Conservation (phyloP, 257 asterid genomes). For the Pogostemon cablin region DNA sequence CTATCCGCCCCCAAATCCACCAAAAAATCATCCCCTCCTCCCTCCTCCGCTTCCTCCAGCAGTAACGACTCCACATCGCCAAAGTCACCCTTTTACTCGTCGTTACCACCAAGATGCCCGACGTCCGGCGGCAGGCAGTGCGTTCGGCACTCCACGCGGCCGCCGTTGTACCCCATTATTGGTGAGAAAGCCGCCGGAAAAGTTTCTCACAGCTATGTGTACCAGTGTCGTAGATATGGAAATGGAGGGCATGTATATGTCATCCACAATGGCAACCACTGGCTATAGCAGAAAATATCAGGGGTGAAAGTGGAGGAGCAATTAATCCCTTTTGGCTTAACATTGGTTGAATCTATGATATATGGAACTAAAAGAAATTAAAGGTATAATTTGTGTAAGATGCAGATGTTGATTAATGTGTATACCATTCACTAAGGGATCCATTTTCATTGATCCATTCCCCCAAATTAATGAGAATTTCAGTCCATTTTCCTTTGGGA, state of each 20-base stretch:
- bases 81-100: slow-evolving; percentile 36
- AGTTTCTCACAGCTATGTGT: slow-evolving; percentile 46
- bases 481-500: slow-evolving; percentile 38
- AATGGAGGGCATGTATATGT: slow-evolving; percentile 46
- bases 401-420: slow-evolving; percentile 42
- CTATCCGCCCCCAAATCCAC: slow-evolving; percentile 59
- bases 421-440: slow-evolving; percentile 47
- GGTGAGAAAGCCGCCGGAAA: slow-evolving; percentile 53
- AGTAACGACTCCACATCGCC: slow-evolving; percentile 55
- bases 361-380: neutral
- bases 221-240: slow-evolving; percentile 41
- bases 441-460: slow-evolving; percentile 43
- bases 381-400: slow-evolving; percentile 37
- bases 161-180: slow-evolving; percentile 47
- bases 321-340: neutral
- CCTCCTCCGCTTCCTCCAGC: slow-evolving; percentile 60
- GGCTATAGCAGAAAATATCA: slow-evolving; percentile 46
- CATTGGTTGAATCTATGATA: neutral
- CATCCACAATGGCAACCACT: slow-evolving; percentile 56
- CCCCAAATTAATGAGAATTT: slow-evolving; percentile 41
- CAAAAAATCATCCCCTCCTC: slow-evolving; percentile 51
- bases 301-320: slow-evolving; percentile 29
- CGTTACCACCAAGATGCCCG: slow-evolving; percentile 36
- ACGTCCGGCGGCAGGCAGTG: slow-evolving; percentile 33
- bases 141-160: slow-evolving; percentile 45